These are phyloP conservation scores for Porcisia deanei DNA, from an alignment of 208 protist species.

Conservation along the genomic window DNA sequence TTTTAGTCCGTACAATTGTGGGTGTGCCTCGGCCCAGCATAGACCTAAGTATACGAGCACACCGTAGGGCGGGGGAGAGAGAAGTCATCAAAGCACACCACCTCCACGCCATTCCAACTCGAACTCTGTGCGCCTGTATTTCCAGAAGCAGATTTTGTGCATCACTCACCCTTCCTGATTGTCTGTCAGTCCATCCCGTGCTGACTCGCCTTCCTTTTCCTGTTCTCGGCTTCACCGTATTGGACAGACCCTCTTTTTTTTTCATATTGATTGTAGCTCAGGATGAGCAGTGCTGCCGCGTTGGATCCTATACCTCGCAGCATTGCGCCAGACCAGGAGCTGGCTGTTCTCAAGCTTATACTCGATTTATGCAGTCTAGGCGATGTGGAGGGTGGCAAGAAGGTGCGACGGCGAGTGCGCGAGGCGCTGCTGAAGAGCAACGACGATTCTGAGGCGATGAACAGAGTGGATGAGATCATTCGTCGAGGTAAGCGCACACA, in stretches of 20 bases:
- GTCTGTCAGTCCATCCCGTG: no score
- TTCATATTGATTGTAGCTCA: not conserved
- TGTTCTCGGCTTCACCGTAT: not conserved
- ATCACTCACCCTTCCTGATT: not conserved
- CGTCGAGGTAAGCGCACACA: conserved; percentile 40
- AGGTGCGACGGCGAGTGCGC: conserved; percentile 55
- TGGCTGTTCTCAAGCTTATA: conserved; percentile 61
- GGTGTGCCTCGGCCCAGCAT: not conserved
- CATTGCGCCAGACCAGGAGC: conserved; percentile 58
- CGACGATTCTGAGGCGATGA: conserved; percentile 46
- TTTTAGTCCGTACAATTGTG: not conserved
- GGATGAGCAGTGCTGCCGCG: conserved; percentile 7
- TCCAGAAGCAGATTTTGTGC: not conserved
- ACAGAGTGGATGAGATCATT: conserved; percentile 49
- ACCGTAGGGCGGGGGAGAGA: not conserved
- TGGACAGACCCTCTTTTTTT: not conserved
- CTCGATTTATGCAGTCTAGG: conserved; percentile 53
- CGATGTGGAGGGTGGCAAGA: conserved; percentile 53
- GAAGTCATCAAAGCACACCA: not conserved
- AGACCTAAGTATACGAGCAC: not conserved
- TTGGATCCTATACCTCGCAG: conserved; percentile 22
- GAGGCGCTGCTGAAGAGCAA: conserved; percentile 42
- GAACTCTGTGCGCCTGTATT: not conserved
- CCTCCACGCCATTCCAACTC: not conserved
- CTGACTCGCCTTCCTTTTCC: not conserved